phyloP scores from a whole-genome alignment of 31 red algal genomes.

The Bonnemaisonia californica region DNA sequence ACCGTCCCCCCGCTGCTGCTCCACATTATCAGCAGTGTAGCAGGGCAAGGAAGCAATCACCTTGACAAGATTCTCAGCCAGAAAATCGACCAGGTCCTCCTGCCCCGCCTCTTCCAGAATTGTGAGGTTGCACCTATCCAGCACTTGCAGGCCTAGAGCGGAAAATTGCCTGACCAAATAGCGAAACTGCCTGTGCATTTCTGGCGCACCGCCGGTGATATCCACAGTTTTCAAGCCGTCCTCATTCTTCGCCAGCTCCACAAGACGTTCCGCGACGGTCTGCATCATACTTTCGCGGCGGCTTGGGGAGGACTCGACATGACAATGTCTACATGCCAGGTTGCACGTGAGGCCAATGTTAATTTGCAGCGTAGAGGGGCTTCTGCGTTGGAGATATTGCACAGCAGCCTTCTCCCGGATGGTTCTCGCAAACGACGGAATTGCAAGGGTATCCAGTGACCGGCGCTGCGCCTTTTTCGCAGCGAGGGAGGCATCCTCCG shows the following conservation, averaged over 20 bases:
- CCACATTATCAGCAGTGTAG: slow-evolving; percentile 83
- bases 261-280: slow-evolving; percentile 61
- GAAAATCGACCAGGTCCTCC: slow-evolving; percentile 75
- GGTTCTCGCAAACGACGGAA: background rate
- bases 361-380: slow-evolving; percentile 84
- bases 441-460: background rate
- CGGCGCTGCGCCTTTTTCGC: background rate
- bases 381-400: background rate
- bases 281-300: slow-evolving; percentile 84
- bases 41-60: slow-evolving; percentile 94
- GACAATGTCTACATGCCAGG: slow-evolving; percentile 93
- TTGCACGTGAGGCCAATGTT: slow-evolving; percentile 99
- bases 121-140: slow-evolving; percentile 94
- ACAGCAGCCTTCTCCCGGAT: background rate
- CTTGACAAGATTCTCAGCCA: slow-evolving; percentile 70
- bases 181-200: slow-evolving; percentile 90
- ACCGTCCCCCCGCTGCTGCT: slow-evolving; percentile 87
- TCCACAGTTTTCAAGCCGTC: slow-evolving; percentile 55
- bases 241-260: slow-evolving; percentile 45
- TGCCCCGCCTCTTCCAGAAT: slow-evolving; percentile 60
- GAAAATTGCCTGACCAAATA: slow-evolving; percentile 55
- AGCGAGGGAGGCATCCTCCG: background rate
- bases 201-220: slow-evolving; percentile 96
- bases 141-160: slow-evolving; percentile 55
- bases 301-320: slow-evolving; percentile 92